Base-by-base conservation (phyloP, 257 asterid species). In the Henckelia pumila region DNA sequence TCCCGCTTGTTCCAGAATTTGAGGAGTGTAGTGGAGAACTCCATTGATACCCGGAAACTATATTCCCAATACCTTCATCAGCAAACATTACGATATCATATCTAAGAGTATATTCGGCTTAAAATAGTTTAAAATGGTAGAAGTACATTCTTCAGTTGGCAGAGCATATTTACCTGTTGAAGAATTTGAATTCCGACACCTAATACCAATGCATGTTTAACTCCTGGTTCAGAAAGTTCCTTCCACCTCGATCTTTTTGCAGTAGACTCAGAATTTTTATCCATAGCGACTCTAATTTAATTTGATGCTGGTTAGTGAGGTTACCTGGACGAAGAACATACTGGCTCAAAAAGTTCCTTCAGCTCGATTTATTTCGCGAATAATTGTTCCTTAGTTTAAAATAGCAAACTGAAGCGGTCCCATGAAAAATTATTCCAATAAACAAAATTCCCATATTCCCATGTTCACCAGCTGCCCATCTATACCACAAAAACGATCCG, bases 41-140 rank as follows among this genome's bases (percentile, higher is more conserved):
- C 99, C 99, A 37, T 88, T 93, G 32, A 93, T 93, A 30, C 99
- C 99, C 32, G 97, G 84, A 72, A 93, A 93, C 99, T 93, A 84
- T 20, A 29, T 20, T 66, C 3, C n/a, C 63, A 32, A 2, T 37
- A 26, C 7, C 49, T 63, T 13, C 10, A 71, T 59, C 65, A 77
- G 30, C 20, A 59, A 49, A n/a, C 62, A 30, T 47, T 16, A 47
- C 5, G 53, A 14, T 1, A 44, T 44, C 6, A 44, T 4, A 16
- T 14, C 1, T 44, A 14, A 44, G 53, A 14, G 20, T 5, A 16
- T 47, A 47, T 47, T 5, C 3, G 2, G 53, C 8, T 4, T 47
- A 47, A 1, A 16, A 40, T 40, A 40, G n/a, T 40, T 35, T 35
- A 35, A 32, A n/a, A 7, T 0, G 11, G 29, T 26, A 9, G 16